Evolutionary conservation across 495 filamentous ascomycete species (phyloP).

Genomic region (Aspergillus haitiensis): DNA sequence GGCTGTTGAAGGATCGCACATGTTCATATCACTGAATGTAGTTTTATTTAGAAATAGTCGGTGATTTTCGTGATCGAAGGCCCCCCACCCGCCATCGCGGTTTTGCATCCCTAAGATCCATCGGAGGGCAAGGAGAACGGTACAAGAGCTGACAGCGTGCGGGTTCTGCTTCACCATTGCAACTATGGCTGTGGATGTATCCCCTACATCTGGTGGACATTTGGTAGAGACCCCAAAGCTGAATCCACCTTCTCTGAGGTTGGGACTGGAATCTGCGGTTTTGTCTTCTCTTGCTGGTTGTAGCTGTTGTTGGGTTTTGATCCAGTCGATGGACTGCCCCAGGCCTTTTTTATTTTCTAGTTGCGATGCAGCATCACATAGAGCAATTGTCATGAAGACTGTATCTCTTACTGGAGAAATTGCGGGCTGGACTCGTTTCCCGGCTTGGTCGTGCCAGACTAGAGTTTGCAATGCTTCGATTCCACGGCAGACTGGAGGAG

Average conservation of each 20-base stretch:
- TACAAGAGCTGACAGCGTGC: background rate
- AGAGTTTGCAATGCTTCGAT: slow-evolving; percentile 33
- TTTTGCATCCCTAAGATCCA: slow-evolving; percentile 52
- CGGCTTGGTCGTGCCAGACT: slow-evolving; percentile 24
- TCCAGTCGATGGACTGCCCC: slow-evolving; percentile 27
- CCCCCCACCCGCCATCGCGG: slow-evolving; percentile 44
- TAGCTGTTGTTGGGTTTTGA: slow-evolving; percentile 29
- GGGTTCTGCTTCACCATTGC: slow-evolving; percentile 34
- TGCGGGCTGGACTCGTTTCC: slow-evolving; percentile 28
- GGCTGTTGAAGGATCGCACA: slow-evolving; percentile 37
- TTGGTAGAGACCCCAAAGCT: slow-evolving; percentile 39
- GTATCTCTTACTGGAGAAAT: slow-evolving; percentile 41
- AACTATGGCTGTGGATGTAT: slow-evolving; percentile 41
- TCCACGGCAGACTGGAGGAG: slow-evolving; percentile 12
- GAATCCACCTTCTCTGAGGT: slow-evolving; percentile 30
- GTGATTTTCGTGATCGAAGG: slow-evolving; percentile 44
- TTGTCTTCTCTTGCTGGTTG: slow-evolving; percentile 27
- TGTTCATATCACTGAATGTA: slow-evolving; percentile 46
- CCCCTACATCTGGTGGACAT: slow-evolving; percentile 47
- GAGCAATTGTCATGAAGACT: slow-evolving; percentile 33
- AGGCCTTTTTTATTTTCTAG: slow-evolving; percentile 7
- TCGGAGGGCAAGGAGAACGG: slow-evolving; percentile 21
- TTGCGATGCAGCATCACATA: slow-evolving; percentile 24
- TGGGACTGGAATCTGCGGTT: slow-evolving; percentile 24
- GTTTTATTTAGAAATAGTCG: slow-evolving; percentile 41